Evolutionary conservation across 192 early-diverging fungal species (phyloP).

Genomic region (Backusella circina): DNA sequence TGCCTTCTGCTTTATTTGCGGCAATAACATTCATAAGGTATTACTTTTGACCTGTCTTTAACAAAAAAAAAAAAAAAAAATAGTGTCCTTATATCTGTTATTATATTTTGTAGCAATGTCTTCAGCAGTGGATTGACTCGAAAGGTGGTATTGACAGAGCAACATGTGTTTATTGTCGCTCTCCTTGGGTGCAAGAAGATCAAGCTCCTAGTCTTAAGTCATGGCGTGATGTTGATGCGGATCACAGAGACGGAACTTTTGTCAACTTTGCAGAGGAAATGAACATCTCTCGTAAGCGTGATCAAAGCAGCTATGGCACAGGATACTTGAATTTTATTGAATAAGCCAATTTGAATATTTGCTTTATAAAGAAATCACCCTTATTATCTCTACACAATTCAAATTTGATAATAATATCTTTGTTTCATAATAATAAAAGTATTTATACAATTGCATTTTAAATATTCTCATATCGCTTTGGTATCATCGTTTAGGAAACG

Average conservation of each 20-base stretch:
- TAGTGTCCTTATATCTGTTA: not conserved
- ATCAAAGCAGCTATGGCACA: not conserved
- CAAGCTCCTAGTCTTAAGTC: not conserved
- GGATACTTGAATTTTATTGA: not conserved
- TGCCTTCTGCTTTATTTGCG: conserved; percentile 12
- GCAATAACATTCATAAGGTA: conserved; percentile 24
- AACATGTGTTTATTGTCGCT: conserved; percentile 28
- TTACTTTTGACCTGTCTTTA: not conserved
- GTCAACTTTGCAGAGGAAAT: conserved; percentile 9
- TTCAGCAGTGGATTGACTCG: conserved; percentile 5
- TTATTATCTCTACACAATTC: too few species aligned
- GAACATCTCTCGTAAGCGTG: conserved; percentile 6
- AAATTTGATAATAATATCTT: too few species aligned
- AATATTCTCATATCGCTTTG: not conserved
- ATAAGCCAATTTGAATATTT: not conserved
- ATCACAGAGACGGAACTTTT: not conserved
- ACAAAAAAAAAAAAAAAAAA: too few species aligned
- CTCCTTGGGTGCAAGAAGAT: not conserved
- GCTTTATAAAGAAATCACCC: too few species aligned
- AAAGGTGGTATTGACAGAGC: not conserved
- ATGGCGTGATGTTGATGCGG: not conserved
- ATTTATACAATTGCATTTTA: not conserved
- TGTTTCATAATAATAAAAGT: not conserved
- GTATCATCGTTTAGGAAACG: not conserved
- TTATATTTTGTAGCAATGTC: not conserved